These are phyloP conservation scores for Elsinoe perseae DNA, from an alignment of 2,329 filamentous ascomycete species.

Conservation along the genomic window DNA sequence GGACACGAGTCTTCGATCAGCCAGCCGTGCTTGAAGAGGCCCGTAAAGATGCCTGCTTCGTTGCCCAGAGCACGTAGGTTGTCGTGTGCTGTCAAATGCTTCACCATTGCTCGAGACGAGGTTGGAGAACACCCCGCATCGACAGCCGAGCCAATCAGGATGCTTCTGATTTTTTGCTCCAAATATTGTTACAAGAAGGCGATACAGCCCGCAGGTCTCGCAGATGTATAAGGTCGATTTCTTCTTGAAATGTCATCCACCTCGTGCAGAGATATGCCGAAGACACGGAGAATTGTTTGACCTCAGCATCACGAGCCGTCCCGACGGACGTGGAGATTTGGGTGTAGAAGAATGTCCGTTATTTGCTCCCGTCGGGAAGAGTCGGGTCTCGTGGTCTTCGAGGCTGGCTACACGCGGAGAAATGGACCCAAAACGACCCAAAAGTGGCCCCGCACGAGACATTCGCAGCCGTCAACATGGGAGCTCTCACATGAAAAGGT, in stretches of 20 bases:
- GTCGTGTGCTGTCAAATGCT: no score
- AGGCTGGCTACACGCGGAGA: conserved; percentile 14
- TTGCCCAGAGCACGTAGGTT: no score
- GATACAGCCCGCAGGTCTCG: not conserved
- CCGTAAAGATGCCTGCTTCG: no score
- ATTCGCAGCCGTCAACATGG: conserved; percentile 1
- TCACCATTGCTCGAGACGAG: not conserved
- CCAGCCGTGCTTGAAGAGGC: no score
- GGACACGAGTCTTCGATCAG: no score
- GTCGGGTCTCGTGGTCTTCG: not conserved
- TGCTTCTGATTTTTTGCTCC: not conserved
- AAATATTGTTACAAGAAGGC: not conserved
- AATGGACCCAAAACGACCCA: conserved; percentile 4
- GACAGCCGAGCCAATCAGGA: not conserved
- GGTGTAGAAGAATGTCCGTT: not conserved
- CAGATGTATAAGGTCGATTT: no score
- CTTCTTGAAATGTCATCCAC: not conserved
- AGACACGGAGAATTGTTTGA: conserved; percentile 9
- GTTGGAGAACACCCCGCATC: conserved; percentile 3
- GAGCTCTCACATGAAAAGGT: conserved; percentile 8
- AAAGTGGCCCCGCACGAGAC: conserved; percentile 12
- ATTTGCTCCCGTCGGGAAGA: conserved; percentile 3
- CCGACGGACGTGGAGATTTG: not conserved
- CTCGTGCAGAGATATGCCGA: not conserved
- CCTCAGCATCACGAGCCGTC: not conserved